These are phyloP conservation scores for Tetrapisispora fleetii DNA, from an alignment of 805 yeast species.

Conservation along the genomic window DNA sequence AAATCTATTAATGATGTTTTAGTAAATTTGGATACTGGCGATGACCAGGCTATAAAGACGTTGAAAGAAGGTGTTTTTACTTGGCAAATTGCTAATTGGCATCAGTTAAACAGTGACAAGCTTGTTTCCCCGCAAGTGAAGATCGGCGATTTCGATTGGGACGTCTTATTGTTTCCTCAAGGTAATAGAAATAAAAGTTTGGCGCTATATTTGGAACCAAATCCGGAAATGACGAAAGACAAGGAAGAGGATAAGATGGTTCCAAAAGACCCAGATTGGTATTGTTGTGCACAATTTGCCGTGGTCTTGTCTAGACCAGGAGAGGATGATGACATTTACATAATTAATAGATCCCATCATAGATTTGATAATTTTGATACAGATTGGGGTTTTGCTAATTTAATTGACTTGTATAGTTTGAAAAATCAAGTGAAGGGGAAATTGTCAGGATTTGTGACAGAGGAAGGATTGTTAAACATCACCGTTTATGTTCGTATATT, in stretches of 20 bases:
- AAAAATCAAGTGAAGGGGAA: slow-evolving; percentile 31
- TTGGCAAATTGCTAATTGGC: slow-evolving; percentile 47
- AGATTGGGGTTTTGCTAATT: slow-evolving; percentile 94
- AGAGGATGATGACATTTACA: slow-evolving; percentile 47
- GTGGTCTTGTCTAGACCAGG: slow-evolving; percentile 75
- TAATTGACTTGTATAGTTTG: slow-evolving; percentile 48
- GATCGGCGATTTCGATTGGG: slow-evolving; percentile 59
- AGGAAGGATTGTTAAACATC: slow-evolving; percentile 50
- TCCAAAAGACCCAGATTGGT: slow-evolving; percentile 50
- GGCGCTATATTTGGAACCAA: slow-evolving; percentile 76
- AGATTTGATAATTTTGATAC: slow-evolving; percentile 66
- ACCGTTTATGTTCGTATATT: slow-evolving; percentile 70
- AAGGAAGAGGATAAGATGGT: slow-evolving; percentile 17
- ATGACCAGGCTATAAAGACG: slow-evolving; percentile 14
- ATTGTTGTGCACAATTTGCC: slow-evolving; percentile 85
- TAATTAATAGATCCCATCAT: slow-evolving; percentile 59
- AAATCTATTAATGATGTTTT: slow-evolving; percentile 16
- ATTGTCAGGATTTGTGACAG: slow-evolving; percentile 34
- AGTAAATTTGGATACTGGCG: slow-evolving; percentile 8
- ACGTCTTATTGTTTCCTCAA: slow-evolving; percentile 64
- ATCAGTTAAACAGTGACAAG: slow-evolving; percentile 31
- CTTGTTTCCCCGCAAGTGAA: slow-evolving; percentile 36
- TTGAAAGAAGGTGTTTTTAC: slow-evolving; percentile 32
- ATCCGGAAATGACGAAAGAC: slow-evolving; percentile 25
- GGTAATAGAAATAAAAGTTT: slow-evolving; percentile 54